A percentile compares a stretch with the other conserved stretches of the same genome.
These are phyloP conservation scores for Colletotrichum destructivum DNA, from an alignment of 2,329 filamentous ascomycete genomes.

Conservation along the genomic window DNA sequence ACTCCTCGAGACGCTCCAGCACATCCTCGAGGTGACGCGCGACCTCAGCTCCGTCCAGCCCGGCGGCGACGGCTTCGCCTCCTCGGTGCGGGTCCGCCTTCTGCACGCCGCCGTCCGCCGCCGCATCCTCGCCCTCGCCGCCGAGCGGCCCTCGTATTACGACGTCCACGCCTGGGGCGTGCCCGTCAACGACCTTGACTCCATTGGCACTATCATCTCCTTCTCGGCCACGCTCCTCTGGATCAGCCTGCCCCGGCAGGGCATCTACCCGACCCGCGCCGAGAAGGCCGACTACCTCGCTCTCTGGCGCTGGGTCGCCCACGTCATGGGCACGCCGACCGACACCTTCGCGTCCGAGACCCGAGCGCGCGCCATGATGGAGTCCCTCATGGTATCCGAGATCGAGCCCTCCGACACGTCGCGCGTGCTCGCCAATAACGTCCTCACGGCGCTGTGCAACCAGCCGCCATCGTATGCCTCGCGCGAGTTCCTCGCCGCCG, in stretches of 20 bases:
- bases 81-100: slow-evolving; percentile 75
- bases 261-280: slow-evolving; percentile 73
- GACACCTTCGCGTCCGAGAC: slow-evolving; percentile 70
- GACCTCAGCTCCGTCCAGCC: slow-evolving; percentile 77
- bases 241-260: slow-evolving; percentile 80
- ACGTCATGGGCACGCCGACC: slow-evolving; percentile 79
- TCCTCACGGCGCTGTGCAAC: slow-evolving; percentile 77
- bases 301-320: slow-evolving; percentile 81
- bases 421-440: slow-evolving; percentile 79
- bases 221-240: slow-evolving; percentile 80
- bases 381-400: slow-evolving; percentile 77
- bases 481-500: slow-evolving; percentile 77
- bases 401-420: slow-evolving; percentile 75
- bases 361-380: slow-evolving; percentile 75
- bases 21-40: slow-evolving; percentile 79
- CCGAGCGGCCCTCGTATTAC: slow-evolving; percentile 71
- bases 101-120: slow-evolving; percentile 76
- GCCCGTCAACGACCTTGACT: slow-evolving; percentile 83
- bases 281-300: slow-evolving; percentile 81
- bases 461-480: slow-evolving; percentile 77
- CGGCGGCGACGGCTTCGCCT: slow-evolving; percentile 74
- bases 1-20: slow-evolving; percentile 79
- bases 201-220: slow-evolving; percentile 78
- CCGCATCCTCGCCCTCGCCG: slow-evolving; percentile 71
- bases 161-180: slow-evolving; percentile 70